Percentiles rank a stretch among this genome's conserved stretches.
Conservation (phyloP, 495 filamentous ascomycete species). For the Penicillium egyptiacum region DNA sequence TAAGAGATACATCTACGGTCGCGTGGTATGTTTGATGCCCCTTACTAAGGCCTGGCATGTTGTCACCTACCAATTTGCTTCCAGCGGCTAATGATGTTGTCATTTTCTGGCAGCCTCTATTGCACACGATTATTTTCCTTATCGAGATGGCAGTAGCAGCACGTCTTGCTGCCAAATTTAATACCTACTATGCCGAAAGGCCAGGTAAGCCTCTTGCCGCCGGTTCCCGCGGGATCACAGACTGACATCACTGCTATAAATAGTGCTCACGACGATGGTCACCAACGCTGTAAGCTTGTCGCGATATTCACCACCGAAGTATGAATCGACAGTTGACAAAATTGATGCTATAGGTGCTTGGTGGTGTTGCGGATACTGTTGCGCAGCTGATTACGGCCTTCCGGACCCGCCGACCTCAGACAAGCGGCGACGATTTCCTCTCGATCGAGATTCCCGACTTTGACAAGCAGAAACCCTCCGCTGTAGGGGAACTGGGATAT, state of each 20-base stretch:
- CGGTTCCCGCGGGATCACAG: constrained; percentile 4
- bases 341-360: constrained; percentile 59
- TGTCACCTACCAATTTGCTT: background rate
- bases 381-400: constrained; percentile 90
- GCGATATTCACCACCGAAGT: background rate
- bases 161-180: constrained; percentile 82
- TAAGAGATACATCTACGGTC: constrained; percentile 75
- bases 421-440: constrained; percentile 62
- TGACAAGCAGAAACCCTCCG: constrained; percentile 76
- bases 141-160: constrained; percentile 85
- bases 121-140: constrained; percentile 81
- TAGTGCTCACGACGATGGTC: constrained; percentile 97
- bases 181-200: constrained; percentile 83
- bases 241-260: constrained; percentile 29
- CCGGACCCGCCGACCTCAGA: constrained; percentile 56
- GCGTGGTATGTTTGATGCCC: constrained; percentile 57
- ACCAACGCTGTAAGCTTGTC: constrained; percentile 77
- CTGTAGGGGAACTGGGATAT: constrained; percentile 65
- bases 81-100: constrained; percentile 16
- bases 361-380: constrained; percentile 91
- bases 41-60: background rate
- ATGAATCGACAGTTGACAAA: constrained; percentile 15
- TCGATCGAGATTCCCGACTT: constrained; percentile 90
- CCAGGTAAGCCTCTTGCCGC: constrained; percentile 57
- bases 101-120: constrained; percentile 63